phyloP scores from a whole-genome alignment of 345 rosid species.

The Hypericum perforatum region DNA sequence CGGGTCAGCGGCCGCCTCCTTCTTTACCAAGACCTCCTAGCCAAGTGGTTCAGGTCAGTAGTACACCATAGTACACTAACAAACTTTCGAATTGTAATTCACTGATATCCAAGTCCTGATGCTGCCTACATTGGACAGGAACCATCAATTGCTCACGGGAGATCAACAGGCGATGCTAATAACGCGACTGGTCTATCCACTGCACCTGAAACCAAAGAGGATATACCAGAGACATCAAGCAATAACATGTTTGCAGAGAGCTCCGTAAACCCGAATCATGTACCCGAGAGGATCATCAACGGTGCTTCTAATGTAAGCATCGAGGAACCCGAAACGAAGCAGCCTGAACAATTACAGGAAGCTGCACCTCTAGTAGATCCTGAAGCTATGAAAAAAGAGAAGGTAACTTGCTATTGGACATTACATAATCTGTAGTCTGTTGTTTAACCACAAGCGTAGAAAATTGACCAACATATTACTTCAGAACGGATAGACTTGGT shows the following conservation, averaged over 20 bases:
- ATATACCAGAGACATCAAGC: neutral
- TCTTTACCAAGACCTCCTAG: slow-evolving; percentile 16
- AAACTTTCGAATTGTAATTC: neutral
- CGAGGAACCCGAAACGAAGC: too few relatives aligned
- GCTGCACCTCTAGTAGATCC: too few relatives aligned
- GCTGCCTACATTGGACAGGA: slow-evolving; percentile 20
- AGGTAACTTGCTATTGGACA: too few relatives aligned
- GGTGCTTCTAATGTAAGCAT: too few relatives aligned
- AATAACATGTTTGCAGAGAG: slow-evolving; percentile 1
- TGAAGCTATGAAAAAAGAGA: too few relatives aligned
- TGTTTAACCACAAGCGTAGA: too few relatives aligned
- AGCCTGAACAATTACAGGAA: too few relatives aligned
- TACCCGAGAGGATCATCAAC: too few relatives aligned
- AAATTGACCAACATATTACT: too few relatives aligned
- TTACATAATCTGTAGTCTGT: too few relatives aligned
- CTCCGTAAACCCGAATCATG: too few relatives aligned
- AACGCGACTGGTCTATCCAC: neutral
- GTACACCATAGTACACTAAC: neutral
- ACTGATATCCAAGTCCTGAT: neutral
- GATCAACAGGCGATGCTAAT: slow-evolving; percentile 4
- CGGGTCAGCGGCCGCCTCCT: slow-evolving; percentile 7
- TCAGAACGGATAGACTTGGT: too few relatives aligned
- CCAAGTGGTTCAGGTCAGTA: slow-evolving; percentile 21
- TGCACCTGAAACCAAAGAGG: slow-evolving; percentile 8
- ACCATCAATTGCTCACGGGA: slow-evolving; percentile 1